Evolutionary conservation across 176 grass and related monocot genomes (phyloP).

Genomic region (Rhynchospora pubera): DNA sequence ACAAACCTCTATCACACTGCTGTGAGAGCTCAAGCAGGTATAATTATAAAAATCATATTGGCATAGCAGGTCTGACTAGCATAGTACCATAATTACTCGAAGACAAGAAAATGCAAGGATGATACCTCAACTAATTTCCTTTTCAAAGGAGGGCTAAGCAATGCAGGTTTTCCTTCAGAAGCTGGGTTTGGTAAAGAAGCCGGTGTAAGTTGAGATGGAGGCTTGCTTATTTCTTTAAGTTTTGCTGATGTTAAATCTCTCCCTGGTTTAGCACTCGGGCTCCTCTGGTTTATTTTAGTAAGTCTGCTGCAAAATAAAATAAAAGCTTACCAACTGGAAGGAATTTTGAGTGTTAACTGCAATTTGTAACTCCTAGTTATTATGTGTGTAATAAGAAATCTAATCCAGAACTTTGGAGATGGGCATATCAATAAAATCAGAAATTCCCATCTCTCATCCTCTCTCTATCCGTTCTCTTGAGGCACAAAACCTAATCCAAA

Average conservation of each 20-base stretch:
- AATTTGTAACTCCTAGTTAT: slow-evolving; percentile 15
- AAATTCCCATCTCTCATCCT: neutral
- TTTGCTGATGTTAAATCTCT: slow-evolving; percentile 31
- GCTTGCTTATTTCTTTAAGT: slow-evolving; percentile 30
- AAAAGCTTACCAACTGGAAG: neutral
- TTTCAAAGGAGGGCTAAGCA: slow-evolving; percentile 40
- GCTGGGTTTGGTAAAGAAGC: slow-evolving; percentile 18
- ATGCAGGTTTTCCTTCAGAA: slow-evolving; percentile 35
- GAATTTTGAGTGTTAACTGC: neutral
- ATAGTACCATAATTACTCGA: slow-evolving; percentile 10
- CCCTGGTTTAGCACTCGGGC: slow-evolving; percentile 24
- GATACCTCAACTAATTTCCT: slow-evolving; percentile 50
- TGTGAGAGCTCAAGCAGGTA: slow-evolving; percentile 14
- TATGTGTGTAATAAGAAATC: neutral
- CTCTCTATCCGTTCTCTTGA: neutral
- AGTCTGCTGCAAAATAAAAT: slow-evolving; percentile 38
- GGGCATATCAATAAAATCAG: neutral
- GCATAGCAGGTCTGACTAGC: neutral
- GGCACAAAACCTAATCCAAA: neutral
- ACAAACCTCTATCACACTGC: neutral
- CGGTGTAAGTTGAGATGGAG: slow-evolving; percentile 23
- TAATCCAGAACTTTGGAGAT: neutral
- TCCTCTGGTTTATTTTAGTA: slow-evolving; percentile 38
- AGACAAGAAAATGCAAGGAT: slow-evolving; percentile 15
- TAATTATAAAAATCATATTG: slow-evolving; percentile 14